Base-by-base conservation (phyloP, 2,329 filamentous ascomycete species). In the Verticillium isaacii region DNA sequence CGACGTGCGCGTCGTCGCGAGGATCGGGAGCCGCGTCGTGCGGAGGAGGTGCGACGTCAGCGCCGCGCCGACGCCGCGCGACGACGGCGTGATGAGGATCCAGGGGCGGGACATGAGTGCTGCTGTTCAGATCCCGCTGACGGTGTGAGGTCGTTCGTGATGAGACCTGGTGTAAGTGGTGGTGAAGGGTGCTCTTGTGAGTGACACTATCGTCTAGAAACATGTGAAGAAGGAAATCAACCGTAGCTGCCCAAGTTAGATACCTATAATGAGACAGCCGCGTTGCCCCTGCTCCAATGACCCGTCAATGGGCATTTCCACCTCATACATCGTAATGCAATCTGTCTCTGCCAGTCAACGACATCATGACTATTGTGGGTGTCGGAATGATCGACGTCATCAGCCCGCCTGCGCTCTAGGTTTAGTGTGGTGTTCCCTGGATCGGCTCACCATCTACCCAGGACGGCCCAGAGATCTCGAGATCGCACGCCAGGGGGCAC, bases 31-130 rank as follows among this genome's bases (percentile, higher is more conserved):
- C 5, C 73, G 75, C 2, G 80, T 84, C 5, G 74, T 77, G 8
- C 73, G 78, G 14, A 82, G 77, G 32, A 83, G 75, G 62, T 81
- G 78, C 0, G 80, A 75, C 12, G 80, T 78, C 14, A 86, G 74
- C 52, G 79, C 76, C 64, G 78, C 72, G 57, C 81, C 80, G 56
- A 83, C 80, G 65, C 81, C 81, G 32, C 81, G 74, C 67, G 73
- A 79, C 19, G 80, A 77, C 0, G 81, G 79, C 52, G 74, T 78
- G 63, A 83, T 66, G 64, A 84, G 71, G 66, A 81, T 78, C 81
- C 81, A 84, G 23, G 81, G 81, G 39, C 75, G 75, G 41, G 79
- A 79, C 76, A 81, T 80, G 52, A 4, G 29, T 29, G 29, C 29
- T 29, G 29, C 29, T 5, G 29, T 29, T 29, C 29, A 25, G 29